Conservation (phyloP, 73 alveolate genomes). For the Tetrahymena malaccensis region DNA sequence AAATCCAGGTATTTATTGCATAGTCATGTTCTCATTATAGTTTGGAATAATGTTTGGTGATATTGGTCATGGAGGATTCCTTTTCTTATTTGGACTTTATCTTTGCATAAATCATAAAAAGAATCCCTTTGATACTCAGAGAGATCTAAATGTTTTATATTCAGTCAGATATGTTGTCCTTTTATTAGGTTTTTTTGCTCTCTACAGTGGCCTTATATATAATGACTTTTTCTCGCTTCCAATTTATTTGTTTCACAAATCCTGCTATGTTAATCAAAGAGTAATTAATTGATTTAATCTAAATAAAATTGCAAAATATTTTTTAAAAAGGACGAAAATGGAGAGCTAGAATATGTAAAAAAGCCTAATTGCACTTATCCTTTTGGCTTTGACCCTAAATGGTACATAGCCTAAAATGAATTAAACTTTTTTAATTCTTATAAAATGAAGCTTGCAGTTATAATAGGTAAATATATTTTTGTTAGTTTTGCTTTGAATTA, state of each 20-base stretch:
- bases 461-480: conserved; percentile 50
- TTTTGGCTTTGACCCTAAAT: conserved; percentile 91
- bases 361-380: conserved; percentile 58
- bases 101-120: not conserved
- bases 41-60: conserved; percentile 99
- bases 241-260: conserved; percentile 54
- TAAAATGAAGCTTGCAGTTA: conserved; percentile 95
- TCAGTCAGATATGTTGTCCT: conserved; percentile 49
- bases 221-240: conserved; percentile 75
- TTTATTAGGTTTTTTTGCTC: conserved; percentile 66
- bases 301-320: not conserved
- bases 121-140: conserved; percentile 23
- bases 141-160: conserved; percentile 31
- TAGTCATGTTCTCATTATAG: conserved; percentile 91
- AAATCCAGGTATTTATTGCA: conserved; percentile 90
- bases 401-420: conserved; percentile 80
- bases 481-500: not conserved
- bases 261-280: conserved; percentile 52
- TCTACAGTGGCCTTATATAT: conserved; percentile 63
- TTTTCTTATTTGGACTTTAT: not conserved
- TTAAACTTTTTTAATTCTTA: conserved; percentile 80
- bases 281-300: not conserved
- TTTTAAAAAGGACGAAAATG: not conserved
- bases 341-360: not conserved
- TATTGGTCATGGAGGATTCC: conserved; percentile 91